Evolutionary conservation across 1,284 basidiomycete species (phyloP).

Genomic region (Pyrrhoderma lamaoense): DNA sequence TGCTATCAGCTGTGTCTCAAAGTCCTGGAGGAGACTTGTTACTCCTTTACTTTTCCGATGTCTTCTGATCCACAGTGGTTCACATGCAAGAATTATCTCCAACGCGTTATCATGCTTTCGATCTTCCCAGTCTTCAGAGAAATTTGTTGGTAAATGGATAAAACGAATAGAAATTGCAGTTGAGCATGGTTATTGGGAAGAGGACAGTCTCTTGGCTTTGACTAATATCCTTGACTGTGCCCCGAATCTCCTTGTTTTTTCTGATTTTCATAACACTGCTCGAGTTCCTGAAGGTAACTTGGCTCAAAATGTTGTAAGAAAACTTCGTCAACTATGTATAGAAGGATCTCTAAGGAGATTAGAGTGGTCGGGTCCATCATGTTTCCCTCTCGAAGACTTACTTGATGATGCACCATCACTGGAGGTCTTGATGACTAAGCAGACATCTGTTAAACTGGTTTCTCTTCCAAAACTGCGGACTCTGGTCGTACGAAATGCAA

Average conservation of each 20-base stretch:
- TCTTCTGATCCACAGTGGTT: too few relatives aligned
- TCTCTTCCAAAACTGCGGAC: slow-evolving; percentile 7
- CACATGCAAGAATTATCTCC: too few relatives aligned
- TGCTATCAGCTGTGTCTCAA: slow-evolving; percentile 27
- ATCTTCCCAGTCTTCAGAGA: too few relatives aligned
- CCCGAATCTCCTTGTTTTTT: slow-evolving; percentile 14
- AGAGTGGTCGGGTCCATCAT: slow-evolving; percentile 6
- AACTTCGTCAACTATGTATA: slow-evolving; percentile 4
- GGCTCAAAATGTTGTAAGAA: neutral
- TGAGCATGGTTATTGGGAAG: slow-evolving; percentile 11
- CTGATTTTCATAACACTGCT: slow-evolving; percentile 11
- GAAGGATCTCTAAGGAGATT: slow-evolving; percentile 8
- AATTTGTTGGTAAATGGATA: too few relatives aligned
- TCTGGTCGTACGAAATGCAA: slow-evolving; percentile 2
- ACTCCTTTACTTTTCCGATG: slow-evolving; percentile 25
- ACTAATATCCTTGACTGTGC: slow-evolving; percentile 4
- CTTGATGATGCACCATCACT: slow-evolving; percentile 10
- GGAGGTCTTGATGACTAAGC: slow-evolving; percentile 10
- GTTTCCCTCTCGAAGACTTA: neutral
- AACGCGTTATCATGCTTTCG: too few relatives aligned
- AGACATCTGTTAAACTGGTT: neutral
- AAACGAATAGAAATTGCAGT: neutral
- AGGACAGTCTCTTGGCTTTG: slow-evolving; percentile 6
- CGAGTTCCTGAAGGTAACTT: neutral
- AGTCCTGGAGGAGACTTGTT: slow-evolving; percentile 25